Percentiles rank a stretch among this genome's conserved stretches.
phyloP scores from a whole-genome alignment of 139 green algal genomes.

The Coccomyxa sp. region DNA sequence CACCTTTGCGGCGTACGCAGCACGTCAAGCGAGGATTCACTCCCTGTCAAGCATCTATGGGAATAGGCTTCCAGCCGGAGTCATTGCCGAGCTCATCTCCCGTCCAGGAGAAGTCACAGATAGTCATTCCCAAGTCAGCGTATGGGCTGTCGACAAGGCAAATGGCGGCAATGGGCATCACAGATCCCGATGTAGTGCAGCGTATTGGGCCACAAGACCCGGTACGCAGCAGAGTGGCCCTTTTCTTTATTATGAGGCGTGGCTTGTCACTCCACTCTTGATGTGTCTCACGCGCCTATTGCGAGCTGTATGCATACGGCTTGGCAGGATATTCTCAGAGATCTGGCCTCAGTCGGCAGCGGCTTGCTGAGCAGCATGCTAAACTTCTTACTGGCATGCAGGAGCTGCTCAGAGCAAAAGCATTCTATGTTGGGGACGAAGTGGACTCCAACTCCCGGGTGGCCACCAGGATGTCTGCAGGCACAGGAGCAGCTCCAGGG shows the following conservation, averaged over 20 bases:
- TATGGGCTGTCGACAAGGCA: conserved; percentile 48
- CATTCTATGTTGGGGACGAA: conserved; percentile 46
- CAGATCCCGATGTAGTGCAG: neutral
- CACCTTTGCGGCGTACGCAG: too few species aligned
- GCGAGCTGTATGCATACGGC: neutral
- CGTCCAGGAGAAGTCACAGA: neutral
- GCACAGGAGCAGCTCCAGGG: conserved; percentile 30
- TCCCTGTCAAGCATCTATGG: neutral
- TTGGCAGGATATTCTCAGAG: neutral
- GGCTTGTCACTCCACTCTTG: neutral
- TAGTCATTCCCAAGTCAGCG: conserved; percentile 13
- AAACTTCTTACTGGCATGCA: too few species aligned
- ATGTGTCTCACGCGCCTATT: neutral
- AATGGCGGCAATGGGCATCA: conserved; percentile 51
- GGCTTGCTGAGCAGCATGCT: too few species aligned
- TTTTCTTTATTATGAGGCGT: neutral
- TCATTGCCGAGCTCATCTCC: neutral
- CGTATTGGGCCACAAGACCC: neutral
- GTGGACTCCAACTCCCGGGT: conserved; percentile 23
- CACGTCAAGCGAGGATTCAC: too few species aligned
- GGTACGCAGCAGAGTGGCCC: neutral
- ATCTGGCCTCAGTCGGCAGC: neutral
- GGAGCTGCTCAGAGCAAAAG: conserved; percentile 38
- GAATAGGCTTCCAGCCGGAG: conserved; percentile 11
- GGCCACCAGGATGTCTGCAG: conserved; percentile 21